Evolutionary conservation across 1,284 basidiomycete species (phyloP).

Genomic region (Pterula multifida): DNA sequence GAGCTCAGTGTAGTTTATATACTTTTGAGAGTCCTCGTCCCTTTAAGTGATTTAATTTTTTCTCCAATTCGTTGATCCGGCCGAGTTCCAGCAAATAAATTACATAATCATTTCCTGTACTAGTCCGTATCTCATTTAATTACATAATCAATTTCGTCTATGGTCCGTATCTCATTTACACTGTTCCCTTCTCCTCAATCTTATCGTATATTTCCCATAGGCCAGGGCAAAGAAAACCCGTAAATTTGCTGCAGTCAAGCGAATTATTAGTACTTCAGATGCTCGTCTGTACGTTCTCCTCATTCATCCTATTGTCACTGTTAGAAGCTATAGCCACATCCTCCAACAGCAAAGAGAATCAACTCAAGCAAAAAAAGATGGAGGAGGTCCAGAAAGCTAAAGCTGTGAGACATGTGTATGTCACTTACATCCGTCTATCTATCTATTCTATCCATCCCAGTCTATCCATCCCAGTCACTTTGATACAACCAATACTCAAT

Average conservation of each 20-base stretch:
- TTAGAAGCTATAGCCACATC: constrained; percentile 7
- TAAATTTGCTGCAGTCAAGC: constrained; percentile 93
- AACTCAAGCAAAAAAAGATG: constrained; percentile 68
- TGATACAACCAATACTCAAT: constrained; percentile 5
- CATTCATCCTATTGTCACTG: not conserved
- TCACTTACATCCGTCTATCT: constrained; percentile 10
- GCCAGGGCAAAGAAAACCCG: constrained; percentile 91
- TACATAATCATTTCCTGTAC: constrained; percentile 1
- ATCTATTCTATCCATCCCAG: constrained; percentile 12
- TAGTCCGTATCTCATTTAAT: not conserved
- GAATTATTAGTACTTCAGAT: constrained; percentile 91
- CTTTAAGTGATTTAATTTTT: not conserved
- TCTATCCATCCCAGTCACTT: constrained; percentile 10
- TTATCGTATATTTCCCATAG: too few relatives aligned
- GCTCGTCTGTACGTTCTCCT: constrained; percentile 69
- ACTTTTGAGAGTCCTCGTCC: not conserved
- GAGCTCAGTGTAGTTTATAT: not conserved
- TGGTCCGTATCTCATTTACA: constrained; percentile 3
- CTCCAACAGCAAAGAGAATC: constrained; percentile 60
- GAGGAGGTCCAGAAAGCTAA: constrained; percentile 66
- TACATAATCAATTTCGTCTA: not conserved
- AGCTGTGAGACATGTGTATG: constrained; percentile 60
- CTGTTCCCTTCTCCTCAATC: too few relatives aligned
- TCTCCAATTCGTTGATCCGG: not conserved
- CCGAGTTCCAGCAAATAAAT: too few relatives aligned